Percentiles rank a stretch among this genome's conserved stretches.
These are phyloP conservation scores for Chaetoscypha palmicola DNA, from an alignment of 2,329 filamentous ascomycete species.

Conservation along the genomic window DNA sequence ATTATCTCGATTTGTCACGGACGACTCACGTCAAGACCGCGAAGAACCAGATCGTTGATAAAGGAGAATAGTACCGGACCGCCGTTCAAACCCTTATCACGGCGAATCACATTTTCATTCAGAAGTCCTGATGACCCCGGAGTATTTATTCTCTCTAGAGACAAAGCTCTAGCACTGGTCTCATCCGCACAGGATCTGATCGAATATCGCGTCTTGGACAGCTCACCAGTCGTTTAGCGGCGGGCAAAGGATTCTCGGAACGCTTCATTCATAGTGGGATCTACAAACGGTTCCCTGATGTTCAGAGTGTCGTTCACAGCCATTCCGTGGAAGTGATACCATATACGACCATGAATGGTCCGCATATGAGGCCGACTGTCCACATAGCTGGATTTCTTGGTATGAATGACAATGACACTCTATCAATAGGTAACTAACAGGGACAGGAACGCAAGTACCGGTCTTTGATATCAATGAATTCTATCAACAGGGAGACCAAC, in stretches of 20 bases:
- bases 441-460: conserved; percentile 24
- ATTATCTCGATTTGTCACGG: too few relatives aligned
- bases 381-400: conserved; percentile 41
- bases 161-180: conserved; percentile 41
- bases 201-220: conserved; percentile 38
- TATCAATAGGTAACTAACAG: background rate
- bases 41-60: too few relatives aligned
- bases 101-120: conserved; percentile 47
- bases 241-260: conserved; percentile 37
- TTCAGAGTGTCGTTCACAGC: conserved; percentile 38
- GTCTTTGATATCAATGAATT: conserved; percentile 31
- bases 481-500: conserved; percentile 24
- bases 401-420: too few relatives aligned
- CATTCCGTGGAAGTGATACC: conserved; percentile 39
- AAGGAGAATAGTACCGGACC: background rate
- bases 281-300: conserved; percentile 35
- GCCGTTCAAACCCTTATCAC: conserved; percentile 33
- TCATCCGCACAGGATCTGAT: conserved; percentile 39
- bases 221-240: conserved; percentile 35
- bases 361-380: conserved; percentile 35
- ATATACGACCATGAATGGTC: conserved; percentile 33
- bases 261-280: conserved; percentile 42
- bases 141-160: conserved; percentile 42
- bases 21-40: too few relatives aligned
- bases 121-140: conserved; percentile 40